Evolutionary conservation across 2,329 filamentous ascomycete species (phyloP).

Genomic region (Hyphodiscus sp.): DNA sequence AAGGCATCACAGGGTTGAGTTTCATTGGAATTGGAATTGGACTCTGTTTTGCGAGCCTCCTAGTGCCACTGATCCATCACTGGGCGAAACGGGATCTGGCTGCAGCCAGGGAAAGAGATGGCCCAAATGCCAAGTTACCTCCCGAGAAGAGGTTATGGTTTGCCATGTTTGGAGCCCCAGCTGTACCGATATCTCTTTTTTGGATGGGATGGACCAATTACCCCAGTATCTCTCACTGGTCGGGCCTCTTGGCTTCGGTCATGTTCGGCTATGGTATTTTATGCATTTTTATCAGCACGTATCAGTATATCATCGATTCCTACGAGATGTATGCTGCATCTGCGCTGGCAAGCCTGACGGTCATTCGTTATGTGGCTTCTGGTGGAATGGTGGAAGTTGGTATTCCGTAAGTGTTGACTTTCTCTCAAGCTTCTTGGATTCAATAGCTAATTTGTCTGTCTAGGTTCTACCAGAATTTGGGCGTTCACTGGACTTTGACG

Average conservation of each 20-base stretch:
- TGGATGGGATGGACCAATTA: conserved; percentile 24
- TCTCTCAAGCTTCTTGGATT: conserved; percentile 36
- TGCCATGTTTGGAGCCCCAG: conserved; percentile 14
- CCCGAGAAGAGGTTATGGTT: conserved; percentile 16
- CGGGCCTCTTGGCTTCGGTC: conserved; percentile 32
- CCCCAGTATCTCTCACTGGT: conserved; percentile 34
- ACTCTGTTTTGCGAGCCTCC: conserved; percentile 27
- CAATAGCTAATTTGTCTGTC: conserved; percentile 1
- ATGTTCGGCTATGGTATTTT: conserved; percentile 39
- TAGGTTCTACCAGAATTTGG: conserved; percentile 16
- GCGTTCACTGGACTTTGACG: conserved; percentile 19
- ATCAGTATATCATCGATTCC: conserved; percentile 16
- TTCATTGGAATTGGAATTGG: conserved; percentile 39
- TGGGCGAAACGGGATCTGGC: conserved; percentile 17
- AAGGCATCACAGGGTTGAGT: conserved; percentile 35
- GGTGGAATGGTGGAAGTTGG: conserved; percentile 15
- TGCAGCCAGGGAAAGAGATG: not conserved
- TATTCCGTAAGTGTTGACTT: conserved; percentile 13
- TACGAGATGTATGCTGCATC: conserved; percentile 15
- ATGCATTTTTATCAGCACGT: conserved; percentile 33
- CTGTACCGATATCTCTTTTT: conserved; percentile 12
- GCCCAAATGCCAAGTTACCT: conserved; percentile 19
- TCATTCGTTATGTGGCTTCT: conserved; percentile 16
- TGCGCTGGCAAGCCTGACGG: conserved; percentile 11
- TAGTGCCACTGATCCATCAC: conserved; percentile 32